Evolutionary conservation across 768 basidiomycete genomes (phyloP), one percentile per base, ranked within the genome.

Genomic region (Cystobasidium ongulense): DNA sequence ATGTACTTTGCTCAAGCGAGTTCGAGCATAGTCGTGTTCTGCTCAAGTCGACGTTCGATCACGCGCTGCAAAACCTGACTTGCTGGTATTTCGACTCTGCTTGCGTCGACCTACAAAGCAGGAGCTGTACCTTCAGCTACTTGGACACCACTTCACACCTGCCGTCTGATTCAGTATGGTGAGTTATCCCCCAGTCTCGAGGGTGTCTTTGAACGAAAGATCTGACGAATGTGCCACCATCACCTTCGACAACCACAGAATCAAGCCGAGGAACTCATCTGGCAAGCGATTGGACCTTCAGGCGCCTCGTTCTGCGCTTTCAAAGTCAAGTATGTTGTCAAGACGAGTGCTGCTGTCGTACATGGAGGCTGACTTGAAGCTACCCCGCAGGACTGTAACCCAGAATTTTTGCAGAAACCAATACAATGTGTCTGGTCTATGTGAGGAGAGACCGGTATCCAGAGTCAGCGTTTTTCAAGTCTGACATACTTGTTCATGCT

Each of bases 331-430:
- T 94, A 78, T 80, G 91, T 35, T 46, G 36, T 10, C 63, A 64
- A 38, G 11, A 15, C 63, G n/a, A 84, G 1, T 18, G 17, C 25
- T 0, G 23, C 27, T 39, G n/a, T 33, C 23, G 36, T 1, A 27
- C 43, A 61, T 18, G 29, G 11, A 57, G 71, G 62, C 17, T 41
- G 11, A 66, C 21, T 33, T 33, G 2, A 1, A 0, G 1, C 38
- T 39, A 63, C 21, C 50, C 35, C 15, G 17, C 80, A 95, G 93
- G 82, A 95, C 95, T 0, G 84, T 87, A 1, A 96, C 92, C 1
- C 95, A 98, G 82, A 97, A 96, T 80, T 98, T 99, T 83, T 98
- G 96, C 83, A 85, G 94, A 67, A 99, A 99, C 82, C 92, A 96
- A 83, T 97, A 96, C 84, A 99, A 99, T 81, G 89, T 97, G 31